Conservation (phyloP, 352 stramenopile genomes). For the Peronospora belbahrii region DNA sequence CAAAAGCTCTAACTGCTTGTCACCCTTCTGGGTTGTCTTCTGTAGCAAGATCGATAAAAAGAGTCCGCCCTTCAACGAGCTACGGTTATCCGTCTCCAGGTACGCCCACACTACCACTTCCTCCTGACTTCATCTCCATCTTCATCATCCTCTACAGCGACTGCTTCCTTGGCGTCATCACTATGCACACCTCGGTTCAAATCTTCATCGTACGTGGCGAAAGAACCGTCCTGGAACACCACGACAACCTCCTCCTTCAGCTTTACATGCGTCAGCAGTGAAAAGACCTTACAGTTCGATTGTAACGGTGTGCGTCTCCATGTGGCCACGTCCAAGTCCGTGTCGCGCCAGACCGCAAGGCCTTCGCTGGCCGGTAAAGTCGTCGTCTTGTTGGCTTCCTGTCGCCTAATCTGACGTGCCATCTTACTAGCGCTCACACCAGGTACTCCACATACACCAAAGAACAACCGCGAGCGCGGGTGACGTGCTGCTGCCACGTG, state of each 20-base stretch:
- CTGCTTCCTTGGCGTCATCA: conserved; percentile 27
- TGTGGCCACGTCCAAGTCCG: conserved; percentile 55
- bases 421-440: conserved; percentile 39
- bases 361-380: conserved; percentile 29
- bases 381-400: conserved; percentile 25
- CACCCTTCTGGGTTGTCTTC: conserved; percentile 21
- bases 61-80: conserved; percentile 48
- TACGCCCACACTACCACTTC: conserved; percentile 42
- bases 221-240: conserved; percentile 55
- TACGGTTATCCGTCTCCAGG: conserved; percentile 47
- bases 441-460: conserved; percentile 38
- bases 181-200: conserved; percentile 36
- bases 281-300: conserved; percentile 24
- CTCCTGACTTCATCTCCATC: conserved; percentile 15
- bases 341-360: conserved; percentile 52
- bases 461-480: conserved; percentile 46
- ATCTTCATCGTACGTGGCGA: conserved; percentile 51
- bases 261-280: conserved; percentile 54
- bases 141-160: conserved; percentile 12
- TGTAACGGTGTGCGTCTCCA: conserved; percentile 41
- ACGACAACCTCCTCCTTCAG: conserved; percentile 55
- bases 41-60: conserved; percentile 56
- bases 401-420: conserved; percentile 25
- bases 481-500: conserved; percentile 47
- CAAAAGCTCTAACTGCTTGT: conserved; percentile 38